Conservation (phyloP, 1,284 basidiomycete genomes). For the Ustilago crameri region DNA sequence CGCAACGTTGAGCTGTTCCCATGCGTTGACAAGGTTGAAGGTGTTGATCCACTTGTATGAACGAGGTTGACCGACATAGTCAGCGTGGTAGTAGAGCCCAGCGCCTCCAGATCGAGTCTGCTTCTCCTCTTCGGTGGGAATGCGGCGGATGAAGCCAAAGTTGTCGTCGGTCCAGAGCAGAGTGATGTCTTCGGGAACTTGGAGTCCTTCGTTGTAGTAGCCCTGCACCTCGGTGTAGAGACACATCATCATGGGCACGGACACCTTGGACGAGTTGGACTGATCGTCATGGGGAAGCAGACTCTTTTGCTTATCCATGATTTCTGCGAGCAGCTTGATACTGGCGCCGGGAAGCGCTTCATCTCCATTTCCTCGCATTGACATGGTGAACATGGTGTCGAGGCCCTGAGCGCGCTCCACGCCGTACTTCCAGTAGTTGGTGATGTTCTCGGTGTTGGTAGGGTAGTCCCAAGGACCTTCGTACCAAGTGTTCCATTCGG, state of each 20-base stretch:
- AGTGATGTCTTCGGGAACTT: slow-evolving; percentile 56
- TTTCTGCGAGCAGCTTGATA: slow-evolving; percentile 53
- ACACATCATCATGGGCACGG: slow-evolving; percentile 75
- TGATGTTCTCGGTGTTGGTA: slow-evolving; percentile 73
- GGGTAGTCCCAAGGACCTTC: slow-evolving; percentile 76
- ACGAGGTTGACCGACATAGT: slow-evolving; percentile 68
- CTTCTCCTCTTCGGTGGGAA: slow-evolving; percentile 72
- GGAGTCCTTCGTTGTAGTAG: slow-evolving; percentile 76
- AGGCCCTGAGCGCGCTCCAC: slow-evolving; percentile 73
- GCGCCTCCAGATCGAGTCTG: slow-evolving; percentile 74
- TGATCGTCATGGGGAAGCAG: slow-evolving; percentile 70
- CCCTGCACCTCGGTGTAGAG: slow-evolving; percentile 76
- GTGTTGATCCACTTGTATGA: slow-evolving; percentile 69
- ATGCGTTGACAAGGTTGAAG: slow-evolving; percentile 48
- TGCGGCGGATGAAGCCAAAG: slow-evolving; percentile 64
- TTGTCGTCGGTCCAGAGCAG: slow-evolving; percentile 70
- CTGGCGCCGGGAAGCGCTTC: slow-evolving; percentile 28
- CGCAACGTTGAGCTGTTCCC: slow-evolving; percentile 49
- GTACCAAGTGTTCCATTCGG: slow-evolving; percentile 74
- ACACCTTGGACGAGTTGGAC: slow-evolving; percentile 72
- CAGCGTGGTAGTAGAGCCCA: slow-evolving; percentile 76
- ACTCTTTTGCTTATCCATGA: slow-evolving; percentile 75
- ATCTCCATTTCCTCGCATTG: slow-evolving; percentile 77
- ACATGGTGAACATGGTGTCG: slow-evolving; percentile 76
- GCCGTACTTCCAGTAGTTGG: slow-evolving; percentile 75